Evolutionary conservation across 2,329 filamentous ascomycete species (phyloP), one percentile per base, ranked within the genome.

Genomic region (Arthroderma sp.): DNA sequence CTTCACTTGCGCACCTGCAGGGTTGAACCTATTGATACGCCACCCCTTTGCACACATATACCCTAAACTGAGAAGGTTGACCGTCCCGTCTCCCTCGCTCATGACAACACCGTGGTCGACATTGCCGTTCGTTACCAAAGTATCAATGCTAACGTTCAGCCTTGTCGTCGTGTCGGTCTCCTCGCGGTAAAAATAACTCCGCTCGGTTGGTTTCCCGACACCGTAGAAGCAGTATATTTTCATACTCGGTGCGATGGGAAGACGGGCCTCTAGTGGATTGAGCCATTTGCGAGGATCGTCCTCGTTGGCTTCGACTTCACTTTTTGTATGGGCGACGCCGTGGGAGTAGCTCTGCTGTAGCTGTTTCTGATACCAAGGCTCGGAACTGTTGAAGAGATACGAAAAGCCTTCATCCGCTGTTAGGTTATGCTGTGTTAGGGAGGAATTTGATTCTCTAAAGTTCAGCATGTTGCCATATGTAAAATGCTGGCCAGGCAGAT

Each of bases 141-240:
- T 74, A 52, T 75, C 73, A 42, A 75, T 73, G 29, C 69, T 73
- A 31, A 75, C 65, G 39, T 66, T 66, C 10, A 66, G 54, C 11
- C 74, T 78, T 5, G 78, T 79, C n/a, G 76, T 56, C 0, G 74
- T 66, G 6, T 85, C 78, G 7, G 70, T 68, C 38, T 89, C 84
- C 36, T 78, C 70, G 30, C 83, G 81, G 65, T 98, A 98, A 62
- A 84, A 98, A 62, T 96, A 98, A 10, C 81, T 80, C 45, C 89
- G 78, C 64, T 98, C 89, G 0, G 89, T 96, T 3, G 85, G 82
- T 61, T 96, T 98, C 34, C 89, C 89, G 3, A 94, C 79, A 53
- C 73, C 91, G 60, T 98, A 96, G 69, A 98, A 96, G 66, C 91
- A 96, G 66, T 88, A 96, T 8, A 98, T 86, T 61, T 94, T 95